These are phyloP conservation scores for Silene vulgaris DNA, from an alignment of 179 eudicot species.

Conservation along the genomic window DNA sequence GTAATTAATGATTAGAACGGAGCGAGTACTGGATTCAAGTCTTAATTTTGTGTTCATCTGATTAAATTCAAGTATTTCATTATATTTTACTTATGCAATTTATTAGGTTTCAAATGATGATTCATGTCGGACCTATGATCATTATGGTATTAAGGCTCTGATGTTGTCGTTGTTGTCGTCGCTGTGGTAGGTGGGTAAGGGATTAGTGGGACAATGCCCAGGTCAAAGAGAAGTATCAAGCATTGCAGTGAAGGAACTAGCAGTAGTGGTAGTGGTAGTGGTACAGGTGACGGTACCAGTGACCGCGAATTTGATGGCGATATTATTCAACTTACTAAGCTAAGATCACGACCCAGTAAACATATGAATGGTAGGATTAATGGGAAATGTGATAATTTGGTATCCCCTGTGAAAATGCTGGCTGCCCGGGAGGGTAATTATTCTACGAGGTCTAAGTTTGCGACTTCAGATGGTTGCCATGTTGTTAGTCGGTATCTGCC, in stretches of 20 bases:
- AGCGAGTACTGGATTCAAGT: not conserved
- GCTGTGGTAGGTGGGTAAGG: not conserved
- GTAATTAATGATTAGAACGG: no score
- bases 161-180: not conserved
- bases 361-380: conserved; percentile 26
- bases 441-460: conserved; percentile 53
- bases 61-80: not conserved
- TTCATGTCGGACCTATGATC: not conserved
- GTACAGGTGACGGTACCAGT: not conserved
- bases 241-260: conserved; percentile 1
- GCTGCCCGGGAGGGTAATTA: conserved; percentile 56
- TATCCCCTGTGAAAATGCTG: conserved; percentile 60
- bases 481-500: conserved; percentile 65
- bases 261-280: not conserved
- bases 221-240: conserved; percentile 13
- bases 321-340: conserved; percentile 52
- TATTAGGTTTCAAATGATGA: not conserved
- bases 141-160: not conserved
- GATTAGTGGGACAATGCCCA: conserved; percentile 17
- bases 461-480: conserved; percentile 59
- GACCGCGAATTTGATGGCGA: conserved; percentile 38
- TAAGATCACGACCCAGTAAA: conserved; percentile 45
- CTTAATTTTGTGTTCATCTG: not conserved
- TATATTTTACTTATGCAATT: not conserved
- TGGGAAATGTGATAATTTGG: conserved; percentile 27